These are phyloP conservation scores for Aegle marmelos DNA, from an alignment of 345 rosid genomes.

Conservation along the genomic window DNA sequence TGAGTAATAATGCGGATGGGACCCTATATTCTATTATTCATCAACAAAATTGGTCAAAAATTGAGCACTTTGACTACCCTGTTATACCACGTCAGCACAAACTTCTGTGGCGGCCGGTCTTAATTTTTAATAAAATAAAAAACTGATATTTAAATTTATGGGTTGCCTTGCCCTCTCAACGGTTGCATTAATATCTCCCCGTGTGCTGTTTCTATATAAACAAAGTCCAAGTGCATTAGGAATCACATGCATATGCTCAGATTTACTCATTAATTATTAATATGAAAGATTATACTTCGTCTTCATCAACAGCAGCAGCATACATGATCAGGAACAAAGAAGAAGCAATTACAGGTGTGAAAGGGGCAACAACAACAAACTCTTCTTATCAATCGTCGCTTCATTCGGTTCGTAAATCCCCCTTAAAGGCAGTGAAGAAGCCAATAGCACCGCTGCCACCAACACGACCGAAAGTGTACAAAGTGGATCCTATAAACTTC, in stretches of 20 bases:
- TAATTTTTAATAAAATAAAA: background rate
- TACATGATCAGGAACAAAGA: no score
- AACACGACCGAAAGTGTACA: conserved; percentile 64
- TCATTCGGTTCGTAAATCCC: conserved; percentile 51
- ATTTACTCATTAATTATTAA: background rate
- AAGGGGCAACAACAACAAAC: background rate
- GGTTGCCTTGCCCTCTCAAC: background rate
- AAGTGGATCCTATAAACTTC: conserved; percentile 72
- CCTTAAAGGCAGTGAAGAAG: conserved; percentile 59
- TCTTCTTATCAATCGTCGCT: conserved; percentile 36
- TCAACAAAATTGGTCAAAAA: conserved; percentile 24
- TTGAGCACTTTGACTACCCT: conserved; percentile 8
- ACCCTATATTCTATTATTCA: background rate
- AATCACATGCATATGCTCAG: background rate
- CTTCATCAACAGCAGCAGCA: conserved; percentile 20
- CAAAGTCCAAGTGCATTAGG: background rate
- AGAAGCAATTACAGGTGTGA: no score
- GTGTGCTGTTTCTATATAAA: background rate
- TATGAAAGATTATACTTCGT: conserved; percentile 35
- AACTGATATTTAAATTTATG: background rate
- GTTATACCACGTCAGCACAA: conserved; percentile 9
- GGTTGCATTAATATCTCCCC: background rate
- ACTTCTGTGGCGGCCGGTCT: conserved; percentile 22
- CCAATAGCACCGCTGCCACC: conserved; percentile 65
- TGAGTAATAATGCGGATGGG: no score